phyloP scores from a whole-genome alignment of 1,284 basidiomycete genomes.

The Flammula alnicola region DNA sequence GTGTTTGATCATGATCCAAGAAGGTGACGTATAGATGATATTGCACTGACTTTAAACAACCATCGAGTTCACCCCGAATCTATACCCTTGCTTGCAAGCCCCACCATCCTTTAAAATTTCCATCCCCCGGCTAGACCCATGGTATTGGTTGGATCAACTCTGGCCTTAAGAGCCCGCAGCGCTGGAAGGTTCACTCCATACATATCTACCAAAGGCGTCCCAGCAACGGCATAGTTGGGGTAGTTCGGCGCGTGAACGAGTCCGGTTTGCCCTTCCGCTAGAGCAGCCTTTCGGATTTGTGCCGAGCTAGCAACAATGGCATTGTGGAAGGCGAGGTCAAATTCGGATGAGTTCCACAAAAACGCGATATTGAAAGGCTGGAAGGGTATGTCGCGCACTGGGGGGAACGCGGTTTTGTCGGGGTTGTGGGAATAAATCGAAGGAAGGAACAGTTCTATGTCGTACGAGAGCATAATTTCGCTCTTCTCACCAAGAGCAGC shows the following conservation, averaged over 20 bases:
- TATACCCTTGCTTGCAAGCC: too few species aligned
- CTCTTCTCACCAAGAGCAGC: slow-evolving; percentile 15
- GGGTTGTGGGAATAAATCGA: slow-evolving; percentile 44
- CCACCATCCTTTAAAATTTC: slow-evolving; percentile 7
- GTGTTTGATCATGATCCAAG: too few species aligned
- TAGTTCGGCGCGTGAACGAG: slow-evolving; percentile 44
- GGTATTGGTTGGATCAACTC: slow-evolving; percentile 51
- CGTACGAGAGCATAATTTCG: slow-evolving; percentile 36
- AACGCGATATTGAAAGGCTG: slow-evolving; percentile 15
- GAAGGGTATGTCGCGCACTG: slow-evolving; percentile 34
- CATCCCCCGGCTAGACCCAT: slow-evolving; percentile 60
- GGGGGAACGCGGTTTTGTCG: slow-evolving; percentile 49
- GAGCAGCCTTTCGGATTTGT: slow-evolving; percentile 32
- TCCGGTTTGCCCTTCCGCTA: slow-evolving; percentile 45
- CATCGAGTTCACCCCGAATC: too few species aligned
- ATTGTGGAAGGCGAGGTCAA: slow-evolving; percentile 44
- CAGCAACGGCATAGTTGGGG: slow-evolving; percentile 53
- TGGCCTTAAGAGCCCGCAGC: slow-evolving; percentile 42
- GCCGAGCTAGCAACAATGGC: slow-evolving; percentile 36
- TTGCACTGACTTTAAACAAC: too few species aligned
- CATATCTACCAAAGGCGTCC: slow-evolving; percentile 46
- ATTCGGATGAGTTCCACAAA: slow-evolving; percentile 41
- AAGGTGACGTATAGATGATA: too few species aligned
- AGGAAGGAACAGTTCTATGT: slow-evolving; percentile 57
- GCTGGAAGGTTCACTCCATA: slow-evolving; percentile 50